Percentiles rank a stretch among this genome's conserved stretches.
Evolutionary conservation across 1,284 basidiomycete species (phyloP).

Genomic region (Cutaneotrichosporon arboriforme): DNA sequence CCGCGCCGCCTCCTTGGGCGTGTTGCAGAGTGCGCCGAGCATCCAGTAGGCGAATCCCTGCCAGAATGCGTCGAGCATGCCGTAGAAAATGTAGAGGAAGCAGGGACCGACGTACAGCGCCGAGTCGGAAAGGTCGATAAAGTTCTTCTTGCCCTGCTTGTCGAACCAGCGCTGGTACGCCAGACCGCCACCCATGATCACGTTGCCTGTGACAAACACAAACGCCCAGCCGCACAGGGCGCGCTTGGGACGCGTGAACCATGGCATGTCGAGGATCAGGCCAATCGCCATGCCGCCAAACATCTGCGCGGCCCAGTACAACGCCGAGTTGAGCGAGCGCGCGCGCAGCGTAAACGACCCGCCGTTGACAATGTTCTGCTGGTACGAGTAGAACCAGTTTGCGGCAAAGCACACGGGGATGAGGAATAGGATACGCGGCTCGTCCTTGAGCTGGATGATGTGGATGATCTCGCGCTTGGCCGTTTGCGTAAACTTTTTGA

Average conservation of each 20-base stretch:
- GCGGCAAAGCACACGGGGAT: conserved; percentile 21
- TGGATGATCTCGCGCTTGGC: conserved; percentile 14
- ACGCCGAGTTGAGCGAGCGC: conserved; percentile 42
- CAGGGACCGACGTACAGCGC: conserved; percentile 24
- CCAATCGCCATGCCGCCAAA: conserved; percentile 30
- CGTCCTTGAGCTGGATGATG: conserved; percentile 17
- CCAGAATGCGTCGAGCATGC: conserved; percentile 38
- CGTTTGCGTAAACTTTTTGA: conserved; percentile 4
- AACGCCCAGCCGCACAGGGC: conserved; percentile 25
- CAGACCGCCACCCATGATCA: conserved; percentile 25
- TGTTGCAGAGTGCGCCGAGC: conserved; percentile 24
- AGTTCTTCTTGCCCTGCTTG: conserved; percentile 5
- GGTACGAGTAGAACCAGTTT: conserved; percentile 22
- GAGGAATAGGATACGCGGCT: conserved; percentile 23
- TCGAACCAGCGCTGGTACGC: conserved; percentile 17
- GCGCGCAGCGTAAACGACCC: conserved; percentile 39
- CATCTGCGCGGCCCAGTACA: conserved; percentile 45
- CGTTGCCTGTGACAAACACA: conserved; percentile 23
- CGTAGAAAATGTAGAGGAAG: conserved; percentile 37
- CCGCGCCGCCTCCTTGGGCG: conserved; percentile 20
- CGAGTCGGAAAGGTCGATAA: conserved; percentile 17
- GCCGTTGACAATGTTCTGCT: conserved; percentile 31
- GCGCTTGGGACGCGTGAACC: conserved; percentile 13
- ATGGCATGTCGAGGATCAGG: conserved; percentile 24
- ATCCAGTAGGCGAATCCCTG: conserved; percentile 37